Percentiles rank a stretch among this genome's conserved stretches.
phyloP scores from a whole-genome alignment of 768 basidiomycete genomes.

The Pholiota microspora region DNA sequence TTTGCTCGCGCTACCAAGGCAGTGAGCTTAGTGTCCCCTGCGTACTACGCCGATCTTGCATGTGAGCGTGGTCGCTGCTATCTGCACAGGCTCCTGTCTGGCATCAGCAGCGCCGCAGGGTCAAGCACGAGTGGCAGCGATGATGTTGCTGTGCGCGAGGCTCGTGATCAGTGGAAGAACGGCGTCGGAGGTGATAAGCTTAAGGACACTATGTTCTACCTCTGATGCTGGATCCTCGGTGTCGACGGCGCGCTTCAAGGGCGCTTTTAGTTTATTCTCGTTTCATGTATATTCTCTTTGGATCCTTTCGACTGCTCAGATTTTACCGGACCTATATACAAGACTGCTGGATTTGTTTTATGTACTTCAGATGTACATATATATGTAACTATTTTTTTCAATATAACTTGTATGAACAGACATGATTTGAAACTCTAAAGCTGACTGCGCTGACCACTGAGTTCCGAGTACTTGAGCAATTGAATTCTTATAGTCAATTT shows the following conservation, averaged over 20 bases:
- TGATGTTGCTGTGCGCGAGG: slow-evolving; percentile 53
- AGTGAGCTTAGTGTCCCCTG: slow-evolving; percentile 78
- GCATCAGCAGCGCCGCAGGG: slow-evolving; percentile 32
- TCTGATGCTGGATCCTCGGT: slow-evolving; percentile 31
- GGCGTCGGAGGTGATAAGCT: slow-evolving; percentile 50
- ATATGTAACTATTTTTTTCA: too few relatives aligned
- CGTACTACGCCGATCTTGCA: slow-evolving; percentile 77
- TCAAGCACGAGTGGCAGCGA: slow-evolving; percentile 38
- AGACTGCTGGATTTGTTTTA: too few relatives aligned
- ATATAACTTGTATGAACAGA: too few relatives aligned
- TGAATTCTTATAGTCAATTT: too few relatives aligned
- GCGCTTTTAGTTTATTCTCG: background rate
- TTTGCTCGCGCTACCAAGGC: slow-evolving; percentile 85
- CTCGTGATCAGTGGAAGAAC: slow-evolving; percentile 48
- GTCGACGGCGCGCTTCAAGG: too few relatives aligned
- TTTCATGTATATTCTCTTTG: background rate
- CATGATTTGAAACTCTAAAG: too few relatives aligned
- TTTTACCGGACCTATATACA: too few relatives aligned
- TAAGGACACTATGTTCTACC: slow-evolving; percentile 77
- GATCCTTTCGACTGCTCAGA: too few relatives aligned
- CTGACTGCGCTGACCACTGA: too few relatives aligned
- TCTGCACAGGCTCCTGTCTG: slow-evolving; percentile 68
- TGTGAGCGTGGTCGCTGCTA: slow-evolving; percentile 70
- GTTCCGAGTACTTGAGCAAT: too few relatives aligned
- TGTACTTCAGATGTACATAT: too few relatives aligned